Conservation (phyloP, 2,329 filamentous ascomycete species). For the Hypoxylon sp. region DNA sequence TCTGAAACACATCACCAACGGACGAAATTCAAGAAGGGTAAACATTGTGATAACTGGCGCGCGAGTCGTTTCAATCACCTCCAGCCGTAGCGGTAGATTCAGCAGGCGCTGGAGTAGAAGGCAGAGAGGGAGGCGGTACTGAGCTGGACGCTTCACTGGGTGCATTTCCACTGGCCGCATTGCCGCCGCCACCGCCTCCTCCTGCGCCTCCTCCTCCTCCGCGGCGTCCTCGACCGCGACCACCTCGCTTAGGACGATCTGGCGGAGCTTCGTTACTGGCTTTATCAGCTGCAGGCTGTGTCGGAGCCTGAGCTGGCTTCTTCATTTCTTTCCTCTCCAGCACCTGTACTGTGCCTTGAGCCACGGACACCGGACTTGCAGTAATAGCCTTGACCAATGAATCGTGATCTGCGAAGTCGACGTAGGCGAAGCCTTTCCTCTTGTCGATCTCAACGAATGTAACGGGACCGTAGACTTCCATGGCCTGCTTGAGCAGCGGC, state of each 20-base stretch:
- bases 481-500: slow-evolving; percentile 77
- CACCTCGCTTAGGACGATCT: slow-evolving; percentile 50
- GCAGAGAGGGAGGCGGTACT: slow-evolving; percentile 20
- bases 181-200: slow-evolving; percentile 47
- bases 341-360: slow-evolving; percentile 87
- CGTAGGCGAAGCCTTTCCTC: slow-evolving; percentile 93
- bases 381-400: slow-evolving; percentile 82
- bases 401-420: slow-evolving; percentile 83
- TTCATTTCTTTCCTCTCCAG: slow-evolving; percentile 79
- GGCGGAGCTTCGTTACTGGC: slow-evolving; percentile 41
- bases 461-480: slow-evolving; percentile 80
- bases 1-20: neutral
- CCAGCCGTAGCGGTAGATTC: slow-evolving; percentile 20
- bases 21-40: neutral
- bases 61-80: slow-evolving; percentile 35
- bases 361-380: slow-evolving; percentile 84
- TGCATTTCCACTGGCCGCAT: slow-evolving; percentile 24
- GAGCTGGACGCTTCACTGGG: slow-evolving; percentile 29
- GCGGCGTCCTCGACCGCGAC: slow-evolving; percentile 50
- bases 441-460: slow-evolving; percentile 91
- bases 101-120: slow-evolving; percentile 28
- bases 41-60: neutral
- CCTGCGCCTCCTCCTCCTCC: slow-evolving; percentile 47
- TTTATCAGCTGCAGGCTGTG: slow-evolving; percentile 44
- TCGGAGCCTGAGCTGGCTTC: slow-evolving; percentile 41